Evolutionary conservation across 2,329 filamentous ascomycete genomes (phyloP).

Genomic region (Torrubiella hemipterigena): DNA sequence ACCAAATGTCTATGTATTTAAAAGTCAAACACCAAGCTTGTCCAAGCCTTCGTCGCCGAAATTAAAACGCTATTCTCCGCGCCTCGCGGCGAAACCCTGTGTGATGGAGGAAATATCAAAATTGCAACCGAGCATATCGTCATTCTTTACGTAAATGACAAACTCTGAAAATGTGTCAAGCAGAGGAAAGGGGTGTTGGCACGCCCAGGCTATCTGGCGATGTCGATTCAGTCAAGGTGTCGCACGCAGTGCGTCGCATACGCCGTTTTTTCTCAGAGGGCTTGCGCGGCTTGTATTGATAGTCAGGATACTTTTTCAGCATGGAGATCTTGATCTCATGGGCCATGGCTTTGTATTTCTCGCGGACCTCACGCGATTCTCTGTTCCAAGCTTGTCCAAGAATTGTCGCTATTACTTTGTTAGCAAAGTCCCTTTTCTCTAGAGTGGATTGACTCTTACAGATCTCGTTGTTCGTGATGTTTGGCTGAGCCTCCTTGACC

Average conservation of each 20-base stretch:
- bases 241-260: conserved; percentile 1
- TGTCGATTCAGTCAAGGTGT: no score
- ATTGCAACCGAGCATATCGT: no score
- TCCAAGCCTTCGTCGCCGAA: no score
- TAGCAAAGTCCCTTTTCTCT: conserved; percentile 6
- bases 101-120: no score
- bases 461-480: conserved; percentile 28
- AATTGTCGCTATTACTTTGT: conserved; percentile 19
- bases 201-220: no score
- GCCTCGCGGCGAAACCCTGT: no score
- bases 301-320: conserved; percentile 19
- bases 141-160: no score
- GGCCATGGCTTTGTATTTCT: conserved; percentile 19
- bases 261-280: conserved; percentile 14
- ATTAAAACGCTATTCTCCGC: no score
- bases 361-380: conserved; percentile 16
- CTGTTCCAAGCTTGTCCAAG: conserved; percentile 23
- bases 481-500: conserved; percentile 20
- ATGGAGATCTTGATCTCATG: conserved; percentile 18
- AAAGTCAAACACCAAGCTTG: no score
- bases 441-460: conserved; percentile 18
- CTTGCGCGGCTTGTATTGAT: conserved; percentile 26
- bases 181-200: no score
- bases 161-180: no score
- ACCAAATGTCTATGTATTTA: no score